Conservation (phyloP, 371 early-diverging fungal species). For the Mortierella sp. region DNA sequence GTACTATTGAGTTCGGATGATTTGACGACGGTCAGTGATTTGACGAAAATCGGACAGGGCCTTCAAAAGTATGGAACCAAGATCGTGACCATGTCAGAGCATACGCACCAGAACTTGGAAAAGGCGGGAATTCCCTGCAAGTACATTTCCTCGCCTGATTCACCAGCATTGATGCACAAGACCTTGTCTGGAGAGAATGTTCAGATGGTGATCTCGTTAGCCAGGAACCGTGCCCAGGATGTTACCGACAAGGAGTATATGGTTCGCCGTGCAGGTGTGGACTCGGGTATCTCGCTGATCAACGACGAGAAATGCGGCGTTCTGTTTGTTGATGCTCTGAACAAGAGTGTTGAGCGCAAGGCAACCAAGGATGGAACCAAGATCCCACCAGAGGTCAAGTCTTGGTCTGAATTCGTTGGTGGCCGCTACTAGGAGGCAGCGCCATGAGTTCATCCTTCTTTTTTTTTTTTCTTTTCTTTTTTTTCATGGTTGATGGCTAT, state of each 20-base stretch:
- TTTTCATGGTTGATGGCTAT: neutral
- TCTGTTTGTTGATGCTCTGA: conserved; percentile 82
- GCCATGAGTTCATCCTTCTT: neutral
- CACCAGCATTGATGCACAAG: conserved; percentile 66
- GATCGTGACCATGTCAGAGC: conserved; percentile 73
- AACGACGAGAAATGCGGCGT: conserved; percentile 86
- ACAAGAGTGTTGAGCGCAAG: conserved; percentile 58
- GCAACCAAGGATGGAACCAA: conserved; percentile 33
- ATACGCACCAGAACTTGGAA: conserved; percentile 62
- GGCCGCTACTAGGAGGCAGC: conserved; percentile 44
- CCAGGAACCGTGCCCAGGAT: conserved; percentile 73
- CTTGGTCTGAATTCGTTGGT: conserved; percentile 71
- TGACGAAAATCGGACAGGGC: conserved; percentile 71
- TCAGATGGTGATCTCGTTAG: conserved; percentile 81
- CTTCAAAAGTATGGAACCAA: conserved; percentile 73
- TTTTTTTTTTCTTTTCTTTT: conserved; percentile 12
- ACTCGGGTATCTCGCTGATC: conserved; percentile 87
- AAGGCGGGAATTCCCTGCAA: conserved; percentile 53
- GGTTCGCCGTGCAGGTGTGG: conserved; percentile 88
- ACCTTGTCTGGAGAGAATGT: conserved; percentile 70
- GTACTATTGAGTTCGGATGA: conserved; percentile 80
- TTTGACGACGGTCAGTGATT: conserved; percentile 75
- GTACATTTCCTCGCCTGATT: conserved; percentile 54
- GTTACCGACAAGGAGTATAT: conserved; percentile 76
- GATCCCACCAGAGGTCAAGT: conserved; percentile 69